Percentiles rank a stretch among this genome's conserved stretches.
These are phyloP conservation scores for Thelonectria rubi DNA, from an alignment of 2,329 filamentous ascomycete genomes.

Conservation along the genomic window DNA sequence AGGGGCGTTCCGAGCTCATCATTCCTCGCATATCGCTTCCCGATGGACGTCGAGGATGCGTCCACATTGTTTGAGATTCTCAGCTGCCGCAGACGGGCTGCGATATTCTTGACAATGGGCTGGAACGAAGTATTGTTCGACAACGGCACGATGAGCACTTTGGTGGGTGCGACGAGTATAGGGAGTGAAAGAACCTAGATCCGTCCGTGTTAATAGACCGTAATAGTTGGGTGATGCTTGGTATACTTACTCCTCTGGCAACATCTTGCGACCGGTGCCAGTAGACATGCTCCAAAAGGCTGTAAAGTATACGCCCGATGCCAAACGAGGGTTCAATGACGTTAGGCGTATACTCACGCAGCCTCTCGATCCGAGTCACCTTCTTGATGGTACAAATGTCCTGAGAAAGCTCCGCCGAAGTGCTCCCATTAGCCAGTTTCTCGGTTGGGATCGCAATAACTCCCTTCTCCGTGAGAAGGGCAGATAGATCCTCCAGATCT, in stretches of 20 bases:
- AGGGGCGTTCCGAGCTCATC: constrained; percentile 95
- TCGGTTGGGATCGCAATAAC: constrained; percentile 52
- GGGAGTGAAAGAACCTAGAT: constrained; percentile 62
- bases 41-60: constrained; percentile 89
- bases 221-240: background rate
- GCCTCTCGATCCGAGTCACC: constrained; percentile 72
- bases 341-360: constrained; percentile 92
- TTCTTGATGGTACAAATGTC: background rate
- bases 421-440: constrained; percentile 77
- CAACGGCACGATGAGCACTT: constrained; percentile 90
- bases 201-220: constrained; percentile 31
- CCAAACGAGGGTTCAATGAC: constrained; percentile 98
- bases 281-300: constrained; percentile 92
- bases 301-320: constrained; percentile 93
- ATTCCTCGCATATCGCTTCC: constrained; percentile 93
- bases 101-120: constrained; percentile 79
- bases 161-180: constrained; percentile 84
- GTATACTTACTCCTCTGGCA: constrained; percentile 79
- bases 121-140: constrained; percentile 83
- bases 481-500: no score
- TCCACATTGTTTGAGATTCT: constrained; percentile 88
- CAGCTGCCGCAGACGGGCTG: constrained; percentile 74
- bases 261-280: constrained; percentile 82
- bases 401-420: constrained; percentile 66
- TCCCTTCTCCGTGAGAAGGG: no score